Base-by-base conservation (phyloP, 306 rosid genomes). In the Purshia tridentata region DNA sequence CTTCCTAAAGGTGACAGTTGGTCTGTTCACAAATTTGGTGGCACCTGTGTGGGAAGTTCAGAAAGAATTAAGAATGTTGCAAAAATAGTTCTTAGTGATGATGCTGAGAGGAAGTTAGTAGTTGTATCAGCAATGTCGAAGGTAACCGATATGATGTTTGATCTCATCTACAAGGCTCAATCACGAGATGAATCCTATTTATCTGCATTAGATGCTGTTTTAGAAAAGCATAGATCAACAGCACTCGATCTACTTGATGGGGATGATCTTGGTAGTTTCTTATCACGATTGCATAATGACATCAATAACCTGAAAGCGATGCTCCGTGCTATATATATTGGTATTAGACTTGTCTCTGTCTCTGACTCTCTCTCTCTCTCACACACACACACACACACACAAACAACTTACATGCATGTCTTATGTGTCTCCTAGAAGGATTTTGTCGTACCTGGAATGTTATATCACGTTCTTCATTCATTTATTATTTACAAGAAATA, bases 21-120 rank as follows among this genome's bases (percentile, higher is more conserved):
- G 99, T 89, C 99, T n/a, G 91, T 94, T 46, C 99, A 94, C 81
- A 94, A 94, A 67, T 94, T 94, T 83, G 99, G 99, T 42, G 99
- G 99, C 68, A 94, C 99, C 11, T 94, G 99, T 70, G 89, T 94
- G 77, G 99, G 96, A 76, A 91, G 67, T 78, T 76, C 99, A 0
- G 88, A 86, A 19, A 91, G 99, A 82, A 91, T 94, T 55, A 84
- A 87, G 72, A 91, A 86, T 82, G 97, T 94, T 69, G 97, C 84
- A 0, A 82, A 94, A 58, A 84, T 94, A 69, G 66, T 94, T 82
- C 44, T 91, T 9, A 84, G 44, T 16, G 99, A 94, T 76, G 89
- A 83, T 76, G 88, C 99, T 0, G 97, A 91, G 80, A 89, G 86
- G 87, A 94, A 85, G 84, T 69, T 94, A 72, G 93, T 91, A 22